phyloP scores from a whole-genome alignment of 495 filamentous ascomycete species.

The Hypoxylon trugodes region DNA sequence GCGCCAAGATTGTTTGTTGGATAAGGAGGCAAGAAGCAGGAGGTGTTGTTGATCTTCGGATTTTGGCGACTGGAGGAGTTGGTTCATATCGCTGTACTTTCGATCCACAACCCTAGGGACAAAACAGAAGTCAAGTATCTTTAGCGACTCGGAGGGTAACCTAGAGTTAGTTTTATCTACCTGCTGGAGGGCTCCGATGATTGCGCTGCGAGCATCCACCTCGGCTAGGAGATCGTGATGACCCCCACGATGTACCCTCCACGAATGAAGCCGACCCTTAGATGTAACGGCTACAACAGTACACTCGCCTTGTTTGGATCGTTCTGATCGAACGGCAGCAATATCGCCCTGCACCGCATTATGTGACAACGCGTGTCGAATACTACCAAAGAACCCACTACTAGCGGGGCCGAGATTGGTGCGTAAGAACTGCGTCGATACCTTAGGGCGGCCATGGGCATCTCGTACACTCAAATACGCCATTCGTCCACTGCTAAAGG shows the following conservation, averaged over 20 bases:
- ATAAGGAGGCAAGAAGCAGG: slow-evolving; percentile 51
- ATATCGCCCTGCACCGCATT: slow-evolving; percentile 75
- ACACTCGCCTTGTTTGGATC: slow-evolving; percentile 79
- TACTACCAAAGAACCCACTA: slow-evolving; percentile 75
- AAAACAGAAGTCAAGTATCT: slow-evolving; percentile 59
- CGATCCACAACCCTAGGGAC: slow-evolving; percentile 53
- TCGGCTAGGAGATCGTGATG: slow-evolving; percentile 64
- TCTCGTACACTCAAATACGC: slow-evolving; percentile 87
- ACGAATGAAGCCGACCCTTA: slow-evolving; percentile 77
- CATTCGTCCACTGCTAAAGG: slow-evolving; percentile 82
- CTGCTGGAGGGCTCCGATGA: slow-evolving; percentile 46
- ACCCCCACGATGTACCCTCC: slow-evolving; percentile 87
- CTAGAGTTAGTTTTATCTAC: slow-evolving; percentile 37
- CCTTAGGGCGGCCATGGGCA: slow-evolving; percentile 80
- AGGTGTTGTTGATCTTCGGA: slow-evolving; percentile 57
- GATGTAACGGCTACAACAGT: slow-evolving; percentile 80
- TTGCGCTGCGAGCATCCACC: slow-evolving; percentile 47
- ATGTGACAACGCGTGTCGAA: slow-evolving; percentile 74
- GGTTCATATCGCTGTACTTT: slow-evolving; percentile 52
- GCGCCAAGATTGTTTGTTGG: slow-evolving; percentile 43
- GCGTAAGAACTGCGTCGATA: slow-evolving; percentile 77
- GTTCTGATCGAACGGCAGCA: slow-evolving; percentile 75
- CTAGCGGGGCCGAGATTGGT: slow-evolving; percentile 59
- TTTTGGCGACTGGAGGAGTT: slow-evolving; percentile 49
- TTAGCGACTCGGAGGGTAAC: slow-evolving; percentile 51